Percentiles rank a stretch among this genome's conserved stretches.
Evolutionary conservation across 208 protist species (phyloP).

Genomic region (Crithidia expoeki): DNA sequence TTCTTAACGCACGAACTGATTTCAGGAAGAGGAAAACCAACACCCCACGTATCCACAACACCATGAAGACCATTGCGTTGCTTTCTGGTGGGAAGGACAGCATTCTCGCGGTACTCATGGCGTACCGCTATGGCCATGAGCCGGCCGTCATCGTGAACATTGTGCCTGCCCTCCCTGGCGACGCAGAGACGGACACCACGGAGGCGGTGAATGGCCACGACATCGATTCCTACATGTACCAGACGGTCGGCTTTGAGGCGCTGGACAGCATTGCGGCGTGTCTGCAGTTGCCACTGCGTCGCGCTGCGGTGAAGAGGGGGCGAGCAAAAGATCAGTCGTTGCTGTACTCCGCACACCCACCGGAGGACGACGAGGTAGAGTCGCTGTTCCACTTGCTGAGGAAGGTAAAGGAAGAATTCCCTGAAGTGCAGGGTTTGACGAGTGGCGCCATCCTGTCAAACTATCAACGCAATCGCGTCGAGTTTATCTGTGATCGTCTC

Average conservation of each 20-base stretch:
- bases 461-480: conserved; percentile 98
- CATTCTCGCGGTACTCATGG: conserved; percentile 93
- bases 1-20: neutral
- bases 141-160: conserved; percentile 97
- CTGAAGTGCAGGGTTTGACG: conserved; percentile 93
- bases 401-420: conserved; percentile 85
- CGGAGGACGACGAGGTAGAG: conserved; percentile 97
- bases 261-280: conserved; percentile 91
- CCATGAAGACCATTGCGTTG: conserved; percentile 97
- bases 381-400: conserved; percentile 93
- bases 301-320: conserved; percentile 67
- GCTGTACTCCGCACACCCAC: conserved; percentile 69
- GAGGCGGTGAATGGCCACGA: conserved; percentile 69
- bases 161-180: conserved; percentile 23
- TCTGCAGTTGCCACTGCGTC: conserved; percentile 93
- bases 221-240: conserved; percentile 99
- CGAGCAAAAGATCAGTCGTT: conserved; percentile 77
- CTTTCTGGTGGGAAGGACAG: conserved; percentile 99
- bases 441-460: conserved; percentile 98
- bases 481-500: conserved; percentile 96
- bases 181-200: neutral
- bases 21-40: neutral
- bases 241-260: conserved; percentile 97
- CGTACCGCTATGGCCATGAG: conserved; percentile 95
- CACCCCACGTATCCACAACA: neutral